phyloP scores from a whole-genome alignment of 169 alveolate species.

The Eimeria praecox region DNA sequence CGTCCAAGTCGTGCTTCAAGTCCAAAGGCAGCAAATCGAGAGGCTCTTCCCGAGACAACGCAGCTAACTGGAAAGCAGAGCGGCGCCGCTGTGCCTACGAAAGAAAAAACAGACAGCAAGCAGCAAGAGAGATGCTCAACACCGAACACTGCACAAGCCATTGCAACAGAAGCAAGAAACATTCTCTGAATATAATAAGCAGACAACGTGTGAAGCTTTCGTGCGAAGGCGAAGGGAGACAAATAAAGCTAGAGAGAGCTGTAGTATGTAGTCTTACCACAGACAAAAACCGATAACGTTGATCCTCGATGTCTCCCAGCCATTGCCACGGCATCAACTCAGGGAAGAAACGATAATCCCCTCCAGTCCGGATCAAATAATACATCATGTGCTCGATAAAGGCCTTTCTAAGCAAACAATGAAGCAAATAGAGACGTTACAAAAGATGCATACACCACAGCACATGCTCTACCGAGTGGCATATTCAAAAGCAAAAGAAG shows the following conservation, averaged over 20 bases:
- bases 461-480: no score
- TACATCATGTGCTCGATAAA: slow-evolving; percentile 91
- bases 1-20: slow-evolving; percentile 78
- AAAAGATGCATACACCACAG: no score
- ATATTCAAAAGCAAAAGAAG: no score
- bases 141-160: neutral
- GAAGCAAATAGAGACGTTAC: neutral
- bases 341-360: slow-evolving; percentile 91
- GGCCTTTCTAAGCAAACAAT: slow-evolving; percentile 78
- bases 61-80: slow-evolving; percentile 56
- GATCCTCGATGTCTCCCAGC: slow-evolving; percentile 91
- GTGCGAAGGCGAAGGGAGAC: neutral
- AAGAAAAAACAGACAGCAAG: neutral
- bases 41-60: slow-evolving; percentile 47
- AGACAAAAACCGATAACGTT: slow-evolving; percentile 87
- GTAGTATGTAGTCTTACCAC: slow-evolving; percentile 65
- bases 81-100: slow-evolving; percentile 83
- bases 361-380: slow-evolving; percentile 91
- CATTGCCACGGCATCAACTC: slow-evolving; percentile 92
- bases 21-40: slow-evolving; percentile 82
- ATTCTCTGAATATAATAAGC: no score
- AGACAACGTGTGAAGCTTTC: no score
- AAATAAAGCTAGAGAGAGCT: neutral
- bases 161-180: neutral
- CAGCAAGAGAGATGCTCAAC: neutral